Conservation (phyloP, 192 early-diverging fungal genomes). For the Allomyces javanicus region DNA sequence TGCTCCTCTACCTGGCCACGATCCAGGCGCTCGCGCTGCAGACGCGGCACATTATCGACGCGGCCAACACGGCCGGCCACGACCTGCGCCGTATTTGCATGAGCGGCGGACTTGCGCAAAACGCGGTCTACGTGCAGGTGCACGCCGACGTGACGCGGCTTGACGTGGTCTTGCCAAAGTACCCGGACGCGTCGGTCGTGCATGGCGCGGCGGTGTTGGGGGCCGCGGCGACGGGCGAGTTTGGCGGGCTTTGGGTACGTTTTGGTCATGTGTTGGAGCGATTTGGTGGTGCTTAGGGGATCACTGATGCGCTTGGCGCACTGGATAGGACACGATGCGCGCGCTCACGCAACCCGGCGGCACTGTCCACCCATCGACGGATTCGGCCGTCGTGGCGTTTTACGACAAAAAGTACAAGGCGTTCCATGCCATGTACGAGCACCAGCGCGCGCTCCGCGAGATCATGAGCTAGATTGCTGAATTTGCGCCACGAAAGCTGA, state of each 20-base stretch:
- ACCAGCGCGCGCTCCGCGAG: conserved; percentile 26
- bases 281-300: not conserved
- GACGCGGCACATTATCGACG: conserved; percentile 39
- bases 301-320: not conserved
- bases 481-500: too few species aligned
- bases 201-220: conserved; percentile 49
- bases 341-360: conserved; percentile 21
- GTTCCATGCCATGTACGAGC: conserved; percentile 32
- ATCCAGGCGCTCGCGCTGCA: conserved; percentile 40
- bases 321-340: conserved; percentile 34
- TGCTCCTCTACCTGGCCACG: conserved; percentile 30
- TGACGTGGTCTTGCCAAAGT: conserved; percentile 28
- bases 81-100: conserved; percentile 33
- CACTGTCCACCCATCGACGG: conserved; percentile 19
- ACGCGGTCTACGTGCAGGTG: conserved; percentile 34
- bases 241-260: not conserved
- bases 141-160: conserved; percentile 34
- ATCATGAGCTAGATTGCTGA: conserved; percentile 18
- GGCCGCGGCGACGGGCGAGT: conserved; percentile 21
- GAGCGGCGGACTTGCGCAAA: conserved; percentile 44
- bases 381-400: conserved; percentile 10
- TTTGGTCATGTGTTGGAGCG: conserved; percentile 4
- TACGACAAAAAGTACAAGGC: conserved; percentile 33
- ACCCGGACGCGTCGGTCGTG: conserved; percentile 37
- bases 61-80: conserved; percentile 23